Evolutionary conservation across 345 rosid species (phyloP).

Genomic region (Clausena lansium): DNA sequence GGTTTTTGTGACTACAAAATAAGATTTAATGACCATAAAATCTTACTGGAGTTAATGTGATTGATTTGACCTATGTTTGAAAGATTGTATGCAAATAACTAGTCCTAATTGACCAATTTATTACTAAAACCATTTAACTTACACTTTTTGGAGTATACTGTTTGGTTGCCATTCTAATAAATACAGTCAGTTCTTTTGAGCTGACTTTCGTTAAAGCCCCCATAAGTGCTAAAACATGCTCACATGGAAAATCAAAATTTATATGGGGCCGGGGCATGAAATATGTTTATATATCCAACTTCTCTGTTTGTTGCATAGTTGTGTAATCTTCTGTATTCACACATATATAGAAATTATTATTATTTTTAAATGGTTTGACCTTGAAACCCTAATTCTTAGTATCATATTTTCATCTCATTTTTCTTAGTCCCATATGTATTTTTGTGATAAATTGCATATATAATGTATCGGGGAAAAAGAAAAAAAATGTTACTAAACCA

Average conservation of each 20-base stretch:
- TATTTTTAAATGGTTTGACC: neutral
- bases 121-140: neutral
- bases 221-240: neutral
- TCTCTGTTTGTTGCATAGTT: neutral
- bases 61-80: neutral
- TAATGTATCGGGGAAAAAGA: neutral
- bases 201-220: neutral
- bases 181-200: neutral
- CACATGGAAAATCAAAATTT: conserved; percentile 10
- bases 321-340: neutral
- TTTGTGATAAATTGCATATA: neutral
- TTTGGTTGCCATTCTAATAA: neutral
- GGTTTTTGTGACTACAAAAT: neutral
- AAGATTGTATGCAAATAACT: neutral
- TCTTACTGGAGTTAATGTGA: neutral
- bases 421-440: neutral
- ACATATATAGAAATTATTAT: neutral
- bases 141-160: neutral
- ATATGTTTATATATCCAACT: neutral
- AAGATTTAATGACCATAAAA: neutral
- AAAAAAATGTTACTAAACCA: neutral
- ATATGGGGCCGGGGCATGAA: neutral
- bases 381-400: neutral
- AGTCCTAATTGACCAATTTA: neutral
- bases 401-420: neutral